Conservation (phyloP, 805 yeast genomes). For the Hanseniaspora pseudoguilliermondii region DNA sequence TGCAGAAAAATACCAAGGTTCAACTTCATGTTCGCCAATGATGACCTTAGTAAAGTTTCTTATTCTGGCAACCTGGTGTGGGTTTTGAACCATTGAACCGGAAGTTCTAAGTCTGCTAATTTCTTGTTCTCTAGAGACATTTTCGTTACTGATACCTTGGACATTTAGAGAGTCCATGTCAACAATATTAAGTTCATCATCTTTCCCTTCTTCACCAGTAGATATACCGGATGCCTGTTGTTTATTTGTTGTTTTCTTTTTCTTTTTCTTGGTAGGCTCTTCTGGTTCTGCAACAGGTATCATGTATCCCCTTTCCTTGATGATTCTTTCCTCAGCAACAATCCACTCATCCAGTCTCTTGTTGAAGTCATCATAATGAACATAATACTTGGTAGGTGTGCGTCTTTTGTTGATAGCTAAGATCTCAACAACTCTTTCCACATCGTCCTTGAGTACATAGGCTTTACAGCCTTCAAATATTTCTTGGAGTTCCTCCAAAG, state of each 20-base stretch:
- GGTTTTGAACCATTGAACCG: constrained; percentile 95
- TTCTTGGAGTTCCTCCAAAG: constrained; percentile 30
- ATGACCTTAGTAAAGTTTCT: constrained; percentile 67
- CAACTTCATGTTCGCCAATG: constrained; percentile 82
- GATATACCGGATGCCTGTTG: constrained; percentile 18
- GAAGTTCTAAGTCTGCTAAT: constrained; percentile 80
- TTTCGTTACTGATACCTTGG: constrained; percentile 63
- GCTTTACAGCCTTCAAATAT: constrained; percentile 69
- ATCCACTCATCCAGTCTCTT: constrained; percentile 97
- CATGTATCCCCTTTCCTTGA: constrained; percentile 47
- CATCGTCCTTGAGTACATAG: constrained; percentile 68
- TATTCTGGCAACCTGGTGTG: constrained; percentile 77
- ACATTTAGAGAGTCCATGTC: constrained; percentile 76
- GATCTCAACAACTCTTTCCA: constrained; percentile 71
- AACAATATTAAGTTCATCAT: constrained; percentile 45
- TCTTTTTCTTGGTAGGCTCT: constrained; percentile 24
- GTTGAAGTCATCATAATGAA: constrained; percentile 88
- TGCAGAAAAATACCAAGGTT: constrained; percentile 98
- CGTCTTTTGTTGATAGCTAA: constrained; percentile 62
- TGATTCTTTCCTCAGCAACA: constrained; percentile 54
- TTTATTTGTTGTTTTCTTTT: constrained; percentile 27
- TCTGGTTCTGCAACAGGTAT: constrained; percentile 48
- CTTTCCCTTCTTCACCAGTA: constrained; percentile 21
- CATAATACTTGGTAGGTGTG: constrained; percentile 71
- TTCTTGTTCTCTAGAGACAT: constrained; percentile 77